Percentiles rank a stretch among this genome's conserved stretches.
Evolutionary conservation across 495 filamentous ascomycete genomes (phyloP).

Genomic region (Aspergillus ellipticus): DNA sequence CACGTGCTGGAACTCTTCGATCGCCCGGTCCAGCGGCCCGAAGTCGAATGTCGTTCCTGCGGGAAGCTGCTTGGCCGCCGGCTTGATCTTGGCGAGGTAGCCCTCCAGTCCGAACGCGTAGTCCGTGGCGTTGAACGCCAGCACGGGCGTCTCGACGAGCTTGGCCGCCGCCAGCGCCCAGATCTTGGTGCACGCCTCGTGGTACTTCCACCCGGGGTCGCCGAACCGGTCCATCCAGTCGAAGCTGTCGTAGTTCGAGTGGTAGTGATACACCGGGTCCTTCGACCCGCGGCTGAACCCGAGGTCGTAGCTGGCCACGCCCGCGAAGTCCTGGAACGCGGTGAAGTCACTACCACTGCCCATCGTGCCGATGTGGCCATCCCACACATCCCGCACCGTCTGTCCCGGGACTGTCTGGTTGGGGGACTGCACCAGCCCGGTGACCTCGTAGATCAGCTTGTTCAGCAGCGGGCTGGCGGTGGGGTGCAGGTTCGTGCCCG

Average conservation of each 20-base stretch:
- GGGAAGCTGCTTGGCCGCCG: conserved; percentile 32
- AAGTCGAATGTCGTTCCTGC: conserved; percentile 38
- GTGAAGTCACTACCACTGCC: conserved; percentile 72
- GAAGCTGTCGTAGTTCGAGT: conserved; percentile 75
- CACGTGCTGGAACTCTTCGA: conserved; percentile 43
- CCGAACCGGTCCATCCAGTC: conserved; percentile 71
- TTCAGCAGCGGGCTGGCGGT: conserved; percentile 71
- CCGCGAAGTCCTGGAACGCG: conserved; percentile 70
- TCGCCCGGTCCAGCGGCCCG: conserved; percentile 41
- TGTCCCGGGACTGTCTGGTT: conserved; percentile 64
- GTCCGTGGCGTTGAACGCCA: conserved; percentile 46
- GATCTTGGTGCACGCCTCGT: conserved; percentile 57
- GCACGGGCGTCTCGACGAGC: conserved; percentile 44
- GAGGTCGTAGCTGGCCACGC: conserved; percentile 62
- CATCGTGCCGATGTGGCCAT: conserved; percentile 60
- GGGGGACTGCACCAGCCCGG: conserved; percentile 68
- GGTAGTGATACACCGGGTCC: conserved; percentile 67
- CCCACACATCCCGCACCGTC: conserved; percentile 62
- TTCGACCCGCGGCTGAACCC: conserved; percentile 45
- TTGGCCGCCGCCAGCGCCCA: conserved; percentile 49
- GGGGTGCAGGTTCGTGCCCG: conserved; percentile 45
- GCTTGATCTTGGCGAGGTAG: conserved; percentile 54
- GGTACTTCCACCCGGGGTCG: conserved; percentile 59
- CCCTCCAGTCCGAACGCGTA: conserved; percentile 39
- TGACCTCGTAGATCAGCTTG: conserved; percentile 66